Percentiles rank a stretch among this genome's conserved stretches.
Evolutionary conservation across 345 rosid species (phyloP).

Genomic region (Geranium brycei): DNA sequence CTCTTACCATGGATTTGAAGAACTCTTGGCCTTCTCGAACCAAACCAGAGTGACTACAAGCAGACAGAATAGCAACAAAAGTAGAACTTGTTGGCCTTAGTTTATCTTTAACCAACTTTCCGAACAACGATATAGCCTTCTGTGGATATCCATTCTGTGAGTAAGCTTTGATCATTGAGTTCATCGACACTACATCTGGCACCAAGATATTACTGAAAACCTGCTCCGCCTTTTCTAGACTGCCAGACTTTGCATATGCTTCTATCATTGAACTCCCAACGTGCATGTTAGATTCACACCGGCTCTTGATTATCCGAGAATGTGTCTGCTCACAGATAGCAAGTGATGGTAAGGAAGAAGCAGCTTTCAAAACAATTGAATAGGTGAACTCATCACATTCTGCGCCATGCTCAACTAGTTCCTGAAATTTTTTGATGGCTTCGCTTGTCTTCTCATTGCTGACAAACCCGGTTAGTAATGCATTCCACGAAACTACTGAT

Average conservation of each 20-base stretch:
- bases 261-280: constrained; percentile 21
- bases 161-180: constrained; percentile 20
- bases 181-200: constrained; percentile 21
- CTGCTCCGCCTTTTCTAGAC: constrained; percentile 15
- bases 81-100: constrained; percentile 15
- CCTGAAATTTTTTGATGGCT: neutral
- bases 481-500: neutral
- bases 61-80: constrained; percentile 18
- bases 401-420: constrained; percentile 9
- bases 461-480: neutral
- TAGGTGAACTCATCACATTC: constrained; percentile 20
- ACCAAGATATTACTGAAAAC: constrained; percentile 10
- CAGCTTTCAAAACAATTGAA: constrained; percentile 17
- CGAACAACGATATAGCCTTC: constrained; percentile 12
- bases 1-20: constrained; percentile 14
- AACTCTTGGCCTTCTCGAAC: constrained; percentile 17
- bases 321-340: constrained; percentile 9
- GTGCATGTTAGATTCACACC: constrained; percentile 6
- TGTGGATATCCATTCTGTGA: constrained; percentile 15
- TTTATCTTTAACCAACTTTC: constrained; percentile 14
- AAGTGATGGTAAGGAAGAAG: constrained; percentile 19
- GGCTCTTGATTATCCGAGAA: neutral
- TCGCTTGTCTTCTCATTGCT: neutral
- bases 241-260: constrained; percentile 18
- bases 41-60: constrained; percentile 21